phyloP scores from a whole-genome alignment of 768 basidiomycete species.

The Boletus bicolor region DNA sequence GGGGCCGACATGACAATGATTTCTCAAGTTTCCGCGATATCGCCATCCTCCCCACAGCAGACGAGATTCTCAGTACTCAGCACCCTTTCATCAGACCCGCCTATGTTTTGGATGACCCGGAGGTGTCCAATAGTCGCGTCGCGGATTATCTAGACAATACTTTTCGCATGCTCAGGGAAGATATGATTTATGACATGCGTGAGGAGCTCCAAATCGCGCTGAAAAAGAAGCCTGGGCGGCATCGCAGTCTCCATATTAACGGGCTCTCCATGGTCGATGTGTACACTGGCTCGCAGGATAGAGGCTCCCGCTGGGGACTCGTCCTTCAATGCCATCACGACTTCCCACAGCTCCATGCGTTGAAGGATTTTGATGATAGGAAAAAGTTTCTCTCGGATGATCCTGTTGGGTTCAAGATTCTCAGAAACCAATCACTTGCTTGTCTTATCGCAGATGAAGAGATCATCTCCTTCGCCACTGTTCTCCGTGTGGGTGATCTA shows the following conservation, averaged over 20 bases:
- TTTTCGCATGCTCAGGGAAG: slow-evolving; percentile 63
- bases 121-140: slow-evolving; percentile 35
- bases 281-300: slow-evolving; percentile 31
- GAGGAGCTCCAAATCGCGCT: slow-evolving; percentile 51
- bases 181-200: slow-evolving; percentile 57
- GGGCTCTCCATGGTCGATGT: slow-evolving; percentile 40
- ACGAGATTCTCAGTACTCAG: slow-evolving; percentile 50
- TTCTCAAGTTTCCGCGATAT: slow-evolving; percentile 57
- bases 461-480: slow-evolving; percentile 50
- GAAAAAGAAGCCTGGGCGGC: slow-evolving; percentile 40
- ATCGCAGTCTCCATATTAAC: slow-evolving; percentile 39
- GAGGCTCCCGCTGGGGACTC: slow-evolving; percentile 42
- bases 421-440: slow-evolving; percentile 54
- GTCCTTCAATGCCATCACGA: slow-evolving; percentile 36
- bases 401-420: slow-evolving; percentile 32
- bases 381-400: slow-evolving; percentile 39
- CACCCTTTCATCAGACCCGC: slow-evolving; percentile 52
- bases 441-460: slow-evolving; percentile 50
- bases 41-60: slow-evolving; percentile 60
- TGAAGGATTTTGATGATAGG: slow-evolving; percentile 33
- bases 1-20: slow-evolving; percentile 73
- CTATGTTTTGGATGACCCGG: slow-evolving; percentile 43
- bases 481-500: slow-evolving; percentile 53
- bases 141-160: slow-evolving; percentile 60
- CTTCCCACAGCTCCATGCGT: slow-evolving; percentile 34